Percentiles rank a stretch among this genome's conserved stretches.
Evolutionary conservation across 2,329 filamentous ascomycete species (phyloP).

Genomic region (Coleophoma crateriformis): DNA sequence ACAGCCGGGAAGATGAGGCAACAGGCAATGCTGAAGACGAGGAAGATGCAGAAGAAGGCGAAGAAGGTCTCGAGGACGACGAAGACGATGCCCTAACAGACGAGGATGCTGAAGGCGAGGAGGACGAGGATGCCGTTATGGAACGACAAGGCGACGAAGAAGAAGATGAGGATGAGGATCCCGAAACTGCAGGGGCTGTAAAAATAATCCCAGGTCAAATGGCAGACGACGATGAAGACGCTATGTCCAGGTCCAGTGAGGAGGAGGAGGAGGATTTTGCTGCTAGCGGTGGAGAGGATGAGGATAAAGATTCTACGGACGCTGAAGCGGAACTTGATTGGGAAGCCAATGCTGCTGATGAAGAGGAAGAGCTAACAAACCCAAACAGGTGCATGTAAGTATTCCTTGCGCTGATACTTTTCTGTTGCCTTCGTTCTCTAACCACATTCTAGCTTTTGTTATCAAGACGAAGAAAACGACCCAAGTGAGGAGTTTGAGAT

Average conservation of each 20-base stretch:
- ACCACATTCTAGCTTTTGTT: conserved; percentile 64
- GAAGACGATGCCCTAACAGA: conserved; percentile 23
- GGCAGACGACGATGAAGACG: conserved; percentile 33
- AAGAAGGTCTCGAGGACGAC: conserved; percentile 28
- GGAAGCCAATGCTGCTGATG: conserved; percentile 45
- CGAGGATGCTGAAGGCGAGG: conserved; percentile 31
- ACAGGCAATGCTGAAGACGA: conserved; percentile 12
- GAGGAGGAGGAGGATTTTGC: conserved; percentile 24
- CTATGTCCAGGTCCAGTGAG: conserved; percentile 19
- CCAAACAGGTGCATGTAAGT: conserved; percentile 62
- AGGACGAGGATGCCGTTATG: conserved; percentile 30
- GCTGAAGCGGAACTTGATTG: conserved; percentile 53
- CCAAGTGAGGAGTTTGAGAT: conserved; percentile 76
- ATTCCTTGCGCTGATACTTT: conserved; percentile 8
- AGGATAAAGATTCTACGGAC: conserved; percentile 46
- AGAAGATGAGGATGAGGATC: conserved; percentile 33
- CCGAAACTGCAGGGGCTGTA: conserved; percentile 26
- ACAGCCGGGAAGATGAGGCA: conserved; percentile 5
- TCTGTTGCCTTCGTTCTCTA: conserved; percentile 10
- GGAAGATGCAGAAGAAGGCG: conserved; percentile 29
- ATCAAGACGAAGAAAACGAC: conserved; percentile 76
- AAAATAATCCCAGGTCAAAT: conserved; percentile 25
- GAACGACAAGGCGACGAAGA: conserved; percentile 35
- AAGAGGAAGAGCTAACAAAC: conserved; percentile 47
- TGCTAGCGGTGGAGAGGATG: conserved; percentile 32